These are phyloP conservation scores for Corymbia citriodora DNA, from an alignment of 441 rosid species.

Conservation along the genomic window DNA sequence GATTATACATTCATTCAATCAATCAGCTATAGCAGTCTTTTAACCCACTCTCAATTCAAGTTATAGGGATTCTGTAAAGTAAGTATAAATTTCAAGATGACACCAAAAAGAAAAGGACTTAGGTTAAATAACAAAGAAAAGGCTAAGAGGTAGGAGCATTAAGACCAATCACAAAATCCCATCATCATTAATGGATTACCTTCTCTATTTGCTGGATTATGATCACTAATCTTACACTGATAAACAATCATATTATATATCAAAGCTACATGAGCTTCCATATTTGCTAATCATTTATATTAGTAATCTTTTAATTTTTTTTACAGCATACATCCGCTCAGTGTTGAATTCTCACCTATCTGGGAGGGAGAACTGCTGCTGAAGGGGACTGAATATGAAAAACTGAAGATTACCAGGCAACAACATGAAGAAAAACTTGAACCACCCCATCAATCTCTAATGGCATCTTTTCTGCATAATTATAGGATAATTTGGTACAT, in stretches of 20 bases:
- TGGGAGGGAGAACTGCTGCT: neutral
- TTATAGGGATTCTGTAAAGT: neutral
- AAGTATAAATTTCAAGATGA: neutral
- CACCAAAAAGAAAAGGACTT: neutral
- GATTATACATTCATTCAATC: neutral
- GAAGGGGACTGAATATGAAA: neutral
- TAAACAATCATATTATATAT: neutral
- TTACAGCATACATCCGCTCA: neutral
- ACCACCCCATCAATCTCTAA: neutral
- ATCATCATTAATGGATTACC: neutral
- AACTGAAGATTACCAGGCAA: neutral
- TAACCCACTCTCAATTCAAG: neutral
- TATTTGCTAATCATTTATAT: neutral
- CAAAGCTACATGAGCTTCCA: neutral
- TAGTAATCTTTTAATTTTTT: neutral
- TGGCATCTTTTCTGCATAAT: neutral
- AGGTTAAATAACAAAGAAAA: neutral
- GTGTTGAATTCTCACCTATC: neutral
- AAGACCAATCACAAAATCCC: neutral
- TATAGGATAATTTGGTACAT: neutral
- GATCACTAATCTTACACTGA: neutral
- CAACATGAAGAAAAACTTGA: neutral
- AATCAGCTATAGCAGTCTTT: neutral
- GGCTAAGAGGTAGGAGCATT: neutral
- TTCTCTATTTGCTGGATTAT: neutral